Evolutionary conservation across 2,329 filamentous ascomycete species (phyloP).

Genomic region (Alternaria conjuncta): DNA sequence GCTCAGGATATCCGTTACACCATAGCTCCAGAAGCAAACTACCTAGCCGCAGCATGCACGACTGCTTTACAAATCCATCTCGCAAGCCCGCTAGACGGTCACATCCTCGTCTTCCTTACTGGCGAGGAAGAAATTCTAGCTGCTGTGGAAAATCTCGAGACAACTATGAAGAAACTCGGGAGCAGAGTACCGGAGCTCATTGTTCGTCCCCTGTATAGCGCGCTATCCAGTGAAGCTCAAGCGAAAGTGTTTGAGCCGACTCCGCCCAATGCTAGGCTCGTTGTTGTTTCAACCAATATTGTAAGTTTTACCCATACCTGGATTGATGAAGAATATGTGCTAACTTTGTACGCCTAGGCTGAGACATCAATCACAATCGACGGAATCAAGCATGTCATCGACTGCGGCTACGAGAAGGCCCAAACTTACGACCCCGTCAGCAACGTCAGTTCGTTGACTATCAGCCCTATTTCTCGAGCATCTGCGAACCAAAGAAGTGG

Average conservation of each 20-base stretch:
- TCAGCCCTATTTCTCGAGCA: conserved; percentile 70
- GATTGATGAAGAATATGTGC: too few species aligned
- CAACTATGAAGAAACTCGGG: conserved; percentile 86
- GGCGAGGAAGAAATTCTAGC: conserved; percentile 96
- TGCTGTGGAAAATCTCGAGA: conserved; percentile 80
- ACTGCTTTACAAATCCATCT: conserved; percentile 94
- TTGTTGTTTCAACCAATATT: conserved; percentile 95
- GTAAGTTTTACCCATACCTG: conserved; percentile 52
- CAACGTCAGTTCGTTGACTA: not conserved
- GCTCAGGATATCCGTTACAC: conserved; percentile 57
- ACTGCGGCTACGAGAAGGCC: conserved; percentile 94
- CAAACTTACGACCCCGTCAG: not conserved
- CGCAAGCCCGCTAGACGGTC: too few species aligned
- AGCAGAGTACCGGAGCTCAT: conserved; percentile 84
- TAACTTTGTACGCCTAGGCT: too few species aligned
- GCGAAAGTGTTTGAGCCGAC: conserved; percentile 93
- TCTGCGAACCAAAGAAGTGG: conserved; percentile 93
- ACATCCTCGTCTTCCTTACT: conserved; percentile 93
- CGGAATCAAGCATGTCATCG: conserved; percentile 94
- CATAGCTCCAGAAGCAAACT: conserved; percentile 74
- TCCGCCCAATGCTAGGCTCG: conserved; percentile 72
- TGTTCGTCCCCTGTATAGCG: conserved; percentile 92
- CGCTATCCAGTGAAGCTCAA: conserved; percentile 83
- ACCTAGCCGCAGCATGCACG: conserved; percentile 86
- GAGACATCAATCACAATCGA: conserved; percentile 96